Conservation (phyloP, 768 basidiomycete species). For the Russula brevipes region DNA sequence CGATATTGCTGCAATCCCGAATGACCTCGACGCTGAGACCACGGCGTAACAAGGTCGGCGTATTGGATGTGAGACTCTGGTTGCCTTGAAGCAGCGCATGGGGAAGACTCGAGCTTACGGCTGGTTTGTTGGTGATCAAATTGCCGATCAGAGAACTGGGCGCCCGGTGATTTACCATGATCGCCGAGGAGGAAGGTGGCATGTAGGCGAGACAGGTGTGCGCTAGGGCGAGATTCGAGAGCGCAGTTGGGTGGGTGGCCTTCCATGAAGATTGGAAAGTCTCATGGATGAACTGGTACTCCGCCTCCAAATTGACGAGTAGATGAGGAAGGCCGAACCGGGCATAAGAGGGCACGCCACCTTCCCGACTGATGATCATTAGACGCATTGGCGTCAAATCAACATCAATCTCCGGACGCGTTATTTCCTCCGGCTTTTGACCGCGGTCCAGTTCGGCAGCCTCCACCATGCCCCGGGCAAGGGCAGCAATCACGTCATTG, state of each 20-base stretch:
- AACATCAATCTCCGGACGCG: conserved; percentile 42
- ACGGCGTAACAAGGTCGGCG: conserved; percentile 86
- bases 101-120: conserved; percentile 90
- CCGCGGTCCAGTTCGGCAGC: conserved; percentile 46
- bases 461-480: conserved; percentile 78
- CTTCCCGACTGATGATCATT: conserved; percentile 96
- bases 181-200: conserved; percentile 88
- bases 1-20: conserved; percentile 62
- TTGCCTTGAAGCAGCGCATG: conserved; percentile 88
- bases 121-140: conserved; percentile 96
- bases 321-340: conserved; percentile 93
- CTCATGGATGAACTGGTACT: conserved; percentile 75
- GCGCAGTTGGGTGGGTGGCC: conserved; percentile 72
- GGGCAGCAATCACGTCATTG: conserved; percentile 82
- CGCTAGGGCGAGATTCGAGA: conserved; percentile 81
- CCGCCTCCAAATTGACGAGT: conserved; percentile 87
- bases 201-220: conserved; percentile 85
- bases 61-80: conserved; percentile 79
- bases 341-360: conserved; percentile 96
- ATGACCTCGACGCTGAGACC: conserved; percentile 85
- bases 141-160: conserved; percentile 94
- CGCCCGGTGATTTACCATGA: conserved; percentile 97
- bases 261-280: conserved; percentile 81
- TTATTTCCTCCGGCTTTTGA: conserved; percentile 32
- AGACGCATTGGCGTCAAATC: conserved; percentile 92